These are phyloP conservation scores for Rhodotorula kratochvilovae DNA, from an alignment of 768 basidiomycete genomes.

Conservation along the genomic window DNA sequence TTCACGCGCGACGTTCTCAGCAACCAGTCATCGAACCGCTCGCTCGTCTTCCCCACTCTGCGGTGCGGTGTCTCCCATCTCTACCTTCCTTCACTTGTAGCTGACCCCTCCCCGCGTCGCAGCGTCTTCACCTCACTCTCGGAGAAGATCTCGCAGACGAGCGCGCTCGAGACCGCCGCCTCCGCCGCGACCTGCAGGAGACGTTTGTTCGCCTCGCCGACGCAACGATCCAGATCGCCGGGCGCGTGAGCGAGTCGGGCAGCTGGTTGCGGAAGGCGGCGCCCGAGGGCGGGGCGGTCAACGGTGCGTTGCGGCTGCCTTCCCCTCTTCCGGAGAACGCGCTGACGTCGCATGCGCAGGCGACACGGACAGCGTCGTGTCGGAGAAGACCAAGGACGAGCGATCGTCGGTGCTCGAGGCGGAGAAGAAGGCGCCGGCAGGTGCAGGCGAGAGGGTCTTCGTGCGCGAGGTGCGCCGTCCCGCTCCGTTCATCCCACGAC, in stretches of 20 bases:
- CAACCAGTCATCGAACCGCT: constrained; percentile 63
- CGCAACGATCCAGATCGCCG: constrained; percentile 66
- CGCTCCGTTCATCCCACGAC: too few relatives aligned
- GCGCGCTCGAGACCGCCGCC: constrained; percentile 82
- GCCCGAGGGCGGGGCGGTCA: background rate
- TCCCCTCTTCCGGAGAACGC: background rate
- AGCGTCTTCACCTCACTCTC: constrained; percentile 74
- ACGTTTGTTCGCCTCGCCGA: constrained; percentile 81
- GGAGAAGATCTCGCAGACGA: constrained; percentile 80
- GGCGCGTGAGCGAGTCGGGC: constrained; percentile 61
- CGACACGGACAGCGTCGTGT: constrained; percentile 25
- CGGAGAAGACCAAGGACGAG: constrained; percentile 22
- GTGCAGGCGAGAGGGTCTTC: background rate
- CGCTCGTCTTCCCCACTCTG: constrained; percentile 66
- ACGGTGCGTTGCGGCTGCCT: background rate
- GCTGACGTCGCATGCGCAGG: background rate
- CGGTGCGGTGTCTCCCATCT: constrained; percentile 53
- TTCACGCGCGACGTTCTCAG: constrained; percentile 72
- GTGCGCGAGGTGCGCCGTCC: constrained; percentile 9
- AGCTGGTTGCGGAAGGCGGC: constrained; percentile 23
- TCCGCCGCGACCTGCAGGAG: constrained; percentile 89
- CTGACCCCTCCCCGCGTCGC: background rate
- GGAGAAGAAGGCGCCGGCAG: constrained; percentile 5
- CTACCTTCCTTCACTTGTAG: too few relatives aligned
- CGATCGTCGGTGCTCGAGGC: constrained; percentile 4